phyloP scores from a whole-genome alignment of 164 flowering plant species.

The Litsea cubeba region DNA sequence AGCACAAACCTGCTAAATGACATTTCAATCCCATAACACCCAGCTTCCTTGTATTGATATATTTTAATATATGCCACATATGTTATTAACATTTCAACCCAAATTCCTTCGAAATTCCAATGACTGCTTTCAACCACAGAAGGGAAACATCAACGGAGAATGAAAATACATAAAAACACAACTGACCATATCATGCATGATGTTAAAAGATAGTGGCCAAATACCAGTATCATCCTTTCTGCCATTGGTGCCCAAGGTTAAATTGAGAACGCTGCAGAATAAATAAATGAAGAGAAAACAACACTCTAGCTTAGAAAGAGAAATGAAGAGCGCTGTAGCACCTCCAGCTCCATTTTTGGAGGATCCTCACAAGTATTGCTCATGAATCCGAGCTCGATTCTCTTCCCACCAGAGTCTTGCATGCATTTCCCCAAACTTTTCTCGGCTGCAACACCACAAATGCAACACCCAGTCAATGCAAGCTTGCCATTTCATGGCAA shows the following conservation, averaged over 20 bases:
- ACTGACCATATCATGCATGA: not conserved
- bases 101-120: not conserved
- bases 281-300: not conserved
- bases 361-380: conserved; percentile 52
- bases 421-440: conserved; percentile 69
- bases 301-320: not conserved
- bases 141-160: not conserved
- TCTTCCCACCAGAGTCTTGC: conserved; percentile 85
- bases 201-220: not conserved
- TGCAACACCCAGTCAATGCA: not conserved
- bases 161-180: not conserved
- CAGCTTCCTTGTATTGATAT: not conserved
- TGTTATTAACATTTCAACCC: conserved; percentile 6
- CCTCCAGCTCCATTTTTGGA: not conserved
- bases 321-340: not conserved
- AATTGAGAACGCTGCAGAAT: not conserved
- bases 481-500: no score
- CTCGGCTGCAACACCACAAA: conserved; percentile 48
- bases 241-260: not conserved
- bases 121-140: not conserved
- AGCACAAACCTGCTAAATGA: not conserved
- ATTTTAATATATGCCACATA: conserved; percentile 1
- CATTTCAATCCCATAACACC: not conserved
- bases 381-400: conserved; percentile 64
- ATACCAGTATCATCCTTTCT: not conserved